These are phyloP conservation scores for Globisporangium recalcitrans DNA, from an alignment of 352 stramenopile genomes.

Conservation along the genomic window DNA sequence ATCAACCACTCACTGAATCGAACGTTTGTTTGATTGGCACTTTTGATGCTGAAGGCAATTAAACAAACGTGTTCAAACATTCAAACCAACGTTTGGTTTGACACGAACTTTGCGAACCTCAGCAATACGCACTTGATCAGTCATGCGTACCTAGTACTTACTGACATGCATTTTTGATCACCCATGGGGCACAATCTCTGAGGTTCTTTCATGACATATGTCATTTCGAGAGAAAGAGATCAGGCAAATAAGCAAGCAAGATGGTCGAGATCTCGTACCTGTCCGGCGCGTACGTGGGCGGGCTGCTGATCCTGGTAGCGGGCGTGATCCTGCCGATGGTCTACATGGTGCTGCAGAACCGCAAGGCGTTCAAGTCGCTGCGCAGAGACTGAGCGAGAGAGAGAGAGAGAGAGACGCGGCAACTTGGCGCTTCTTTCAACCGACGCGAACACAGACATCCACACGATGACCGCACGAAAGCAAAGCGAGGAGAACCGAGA, in stretches of 20 bases:
- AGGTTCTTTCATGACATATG: not conserved
- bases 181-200: too few relatives aligned
- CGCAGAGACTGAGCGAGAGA: constrained; percentile 46
- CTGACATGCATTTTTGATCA: too few relatives aligned
- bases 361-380: constrained; percentile 83
- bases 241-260: not conserved
- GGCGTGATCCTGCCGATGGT: constrained; percentile 73
- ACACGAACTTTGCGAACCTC: not conserved
- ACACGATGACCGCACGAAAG: too few relatives aligned
- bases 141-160: too few relatives aligned
- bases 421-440: not conserved
- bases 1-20: constrained; percentile 10
- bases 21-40: constrained; percentile 4
- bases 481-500: not conserved
- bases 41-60: not conserved
- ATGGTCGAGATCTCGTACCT: constrained; percentile 57
- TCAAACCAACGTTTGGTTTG: not conserved
- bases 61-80: not conserved
- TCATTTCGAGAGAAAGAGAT: not conserved
- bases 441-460: not conserved
- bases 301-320: constrained; percentile 57
- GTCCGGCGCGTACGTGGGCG: constrained; percentile 62
- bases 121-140: too few relatives aligned
- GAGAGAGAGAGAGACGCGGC: not conserved
- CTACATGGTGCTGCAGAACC: constrained; percentile 87